Conservation (phyloP, 192 early-diverging fungal species). For the Jimgerdemannia flammicorona region DNA sequence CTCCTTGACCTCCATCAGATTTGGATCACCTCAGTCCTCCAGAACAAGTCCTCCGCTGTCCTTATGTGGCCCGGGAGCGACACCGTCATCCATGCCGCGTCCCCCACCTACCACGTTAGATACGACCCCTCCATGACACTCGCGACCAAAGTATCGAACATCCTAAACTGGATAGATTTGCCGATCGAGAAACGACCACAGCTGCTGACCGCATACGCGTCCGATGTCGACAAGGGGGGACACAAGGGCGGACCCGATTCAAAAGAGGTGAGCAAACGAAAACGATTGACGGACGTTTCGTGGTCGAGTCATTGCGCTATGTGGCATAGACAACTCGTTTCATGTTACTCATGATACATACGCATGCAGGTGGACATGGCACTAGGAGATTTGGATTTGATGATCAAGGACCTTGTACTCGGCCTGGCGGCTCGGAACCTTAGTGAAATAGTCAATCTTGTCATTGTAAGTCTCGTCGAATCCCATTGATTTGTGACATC, state of each 20-base stretch:
- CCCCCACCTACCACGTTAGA: constrained; percentile 64
- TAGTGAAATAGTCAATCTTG: constrained; percentile 60
- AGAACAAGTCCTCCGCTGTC: constrained; percentile 64
- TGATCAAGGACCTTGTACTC: constrained; percentile 53
- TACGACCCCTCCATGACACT: constrained; percentile 45
- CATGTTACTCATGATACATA: not conserved
- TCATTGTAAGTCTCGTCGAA: constrained; percentile 22
- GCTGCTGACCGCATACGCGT: constrained; percentile 74
- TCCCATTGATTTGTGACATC: too few relatives aligned
- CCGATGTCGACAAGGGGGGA: constrained; percentile 76
- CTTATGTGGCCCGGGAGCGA: constrained; percentile 88
- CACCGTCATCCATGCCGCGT: constrained; percentile 43
- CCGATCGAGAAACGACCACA: constrained; percentile 64
- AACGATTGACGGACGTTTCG: too few relatives aligned
- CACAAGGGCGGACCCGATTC: constrained; percentile 72
- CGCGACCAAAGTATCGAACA: constrained; percentile 48
- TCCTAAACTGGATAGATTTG: constrained; percentile 76
- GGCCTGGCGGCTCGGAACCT: constrained; percentile 56
- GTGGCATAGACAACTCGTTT: too few relatives aligned
- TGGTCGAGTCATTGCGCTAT: too few relatives aligned
- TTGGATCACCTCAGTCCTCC: constrained; percentile 80
- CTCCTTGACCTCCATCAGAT: constrained; percentile 36
- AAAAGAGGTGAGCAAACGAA: constrained; percentile 40
- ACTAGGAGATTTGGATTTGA: constrained; percentile 49
- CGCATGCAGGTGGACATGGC: constrained; percentile 49